Percentiles rank a stretch among this genome's conserved stretches.
Conservation (phyloP, 2,329 filamentous ascomycete species). For the Massarina eburnea region DNA sequence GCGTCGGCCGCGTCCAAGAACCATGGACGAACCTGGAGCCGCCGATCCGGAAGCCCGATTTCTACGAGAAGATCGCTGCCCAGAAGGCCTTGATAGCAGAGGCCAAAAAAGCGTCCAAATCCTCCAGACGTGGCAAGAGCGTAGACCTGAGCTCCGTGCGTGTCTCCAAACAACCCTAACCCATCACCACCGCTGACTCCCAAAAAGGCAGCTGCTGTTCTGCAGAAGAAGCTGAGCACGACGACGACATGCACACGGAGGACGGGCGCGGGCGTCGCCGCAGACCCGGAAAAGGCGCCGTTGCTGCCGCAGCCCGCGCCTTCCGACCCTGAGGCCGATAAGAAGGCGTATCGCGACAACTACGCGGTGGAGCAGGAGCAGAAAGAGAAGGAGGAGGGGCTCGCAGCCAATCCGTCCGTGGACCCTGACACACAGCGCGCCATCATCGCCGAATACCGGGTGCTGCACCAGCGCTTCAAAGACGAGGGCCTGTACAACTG, state of each 20-base stretch:
- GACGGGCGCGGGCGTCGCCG: conserved; percentile 9
- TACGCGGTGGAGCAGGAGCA: conserved; percentile 40
- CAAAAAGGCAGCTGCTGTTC: conserved; percentile 26
- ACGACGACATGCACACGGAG: conserved; percentile 23
- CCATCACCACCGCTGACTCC: conserved; percentile 13
- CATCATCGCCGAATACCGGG: conserved; percentile 59
- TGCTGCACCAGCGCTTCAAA: conserved; percentile 57
- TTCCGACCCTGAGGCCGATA: conserved; percentile 12
- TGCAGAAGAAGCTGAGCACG: conserved; percentile 27
- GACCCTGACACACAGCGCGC: conserved; percentile 57
- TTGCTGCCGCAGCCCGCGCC: conserved; percentile 7
- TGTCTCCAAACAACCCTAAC: conserved; percentile 9
- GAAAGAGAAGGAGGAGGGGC: conserved; percentile 41
- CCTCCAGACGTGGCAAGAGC: conserved; percentile 20
- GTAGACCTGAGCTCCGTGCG: conserved; percentile 33
- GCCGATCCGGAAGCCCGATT: conserved; percentile 58
- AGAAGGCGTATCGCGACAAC: conserved; percentile 25
- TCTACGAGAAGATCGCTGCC: conserved; percentile 23
- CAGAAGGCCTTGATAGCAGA: conserved; percentile 13
- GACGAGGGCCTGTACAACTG: conserved; percentile 62
- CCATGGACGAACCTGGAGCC: conserved; percentile 62
- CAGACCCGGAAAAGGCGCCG: conserved; percentile 26
- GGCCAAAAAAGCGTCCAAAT: conserved; percentile 6
- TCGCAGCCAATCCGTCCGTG: conserved; percentile 51
- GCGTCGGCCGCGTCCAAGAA: conserved; percentile 59